Percentiles rank a stretch among this genome's conserved stretches.
Conservation (phyloP, 805 yeast species). For the Wickerhamiella alocasiicola region DNA sequence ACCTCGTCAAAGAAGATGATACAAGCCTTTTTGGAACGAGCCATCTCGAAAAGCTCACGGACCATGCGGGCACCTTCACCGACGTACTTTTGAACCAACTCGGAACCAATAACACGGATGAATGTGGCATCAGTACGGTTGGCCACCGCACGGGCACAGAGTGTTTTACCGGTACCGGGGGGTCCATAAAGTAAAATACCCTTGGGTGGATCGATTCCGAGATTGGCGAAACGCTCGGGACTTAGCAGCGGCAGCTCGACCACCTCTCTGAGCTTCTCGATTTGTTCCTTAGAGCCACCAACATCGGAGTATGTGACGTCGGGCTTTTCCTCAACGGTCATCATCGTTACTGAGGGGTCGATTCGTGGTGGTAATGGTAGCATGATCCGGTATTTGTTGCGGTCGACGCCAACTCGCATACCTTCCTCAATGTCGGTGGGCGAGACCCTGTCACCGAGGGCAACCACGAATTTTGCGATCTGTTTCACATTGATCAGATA, state of each 20-base stretch:
- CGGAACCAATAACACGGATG: conserved; percentile 96
- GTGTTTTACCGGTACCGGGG: conserved; percentile 97
- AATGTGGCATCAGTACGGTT: conserved; percentile 98
- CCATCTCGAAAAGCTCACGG: conserved; percentile 97
- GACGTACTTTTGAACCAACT: conserved; percentile 93
- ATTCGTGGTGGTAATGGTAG: conserved; percentile 95
- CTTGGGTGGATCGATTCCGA: conserved; percentile 98
- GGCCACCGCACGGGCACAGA: conserved; percentile 98
- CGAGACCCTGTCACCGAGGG: conserved; percentile 89
- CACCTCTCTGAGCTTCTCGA: conserved; percentile 90
- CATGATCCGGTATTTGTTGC: conserved; percentile 93
- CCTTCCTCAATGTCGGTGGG: conserved; percentile 99
- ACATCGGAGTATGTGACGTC: conserved; percentile 97
- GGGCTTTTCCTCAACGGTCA: conserved; percentile 99
- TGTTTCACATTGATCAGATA: conserved; percentile 96
- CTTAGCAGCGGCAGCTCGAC: conserved; percentile 87
- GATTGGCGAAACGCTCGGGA: conserved; percentile 91
- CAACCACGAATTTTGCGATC: conserved; percentile 95
- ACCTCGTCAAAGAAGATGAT: conserved; percentile 96
- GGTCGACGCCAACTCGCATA: conserved; percentile 98
- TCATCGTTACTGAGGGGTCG: conserved; percentile 97
- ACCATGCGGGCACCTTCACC: conserved; percentile 99
- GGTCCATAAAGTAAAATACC: conserved; percentile 95
- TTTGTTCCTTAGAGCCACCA: conserved; percentile 98
- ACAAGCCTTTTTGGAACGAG: conserved; percentile 95